Evolutionary conservation across 2,329 filamentous ascomycete species (phyloP), one percentile per base, ranked within the genome.

Genomic region (Knufia fluminis): DNA sequence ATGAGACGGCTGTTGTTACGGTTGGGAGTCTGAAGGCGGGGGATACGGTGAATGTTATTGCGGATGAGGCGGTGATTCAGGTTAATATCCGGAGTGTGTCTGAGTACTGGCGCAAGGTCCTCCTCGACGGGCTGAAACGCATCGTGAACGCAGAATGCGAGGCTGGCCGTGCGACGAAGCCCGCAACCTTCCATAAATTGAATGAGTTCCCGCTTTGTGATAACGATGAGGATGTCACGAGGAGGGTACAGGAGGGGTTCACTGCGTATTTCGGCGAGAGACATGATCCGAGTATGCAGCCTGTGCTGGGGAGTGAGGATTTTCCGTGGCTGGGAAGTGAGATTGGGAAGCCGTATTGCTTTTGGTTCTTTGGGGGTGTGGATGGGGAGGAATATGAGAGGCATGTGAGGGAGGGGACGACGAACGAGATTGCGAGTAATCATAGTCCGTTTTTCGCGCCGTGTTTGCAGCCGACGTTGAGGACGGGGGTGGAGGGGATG

Each of bases 391-490:
- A 70, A 19, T 49, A 72, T 70, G 75, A 80, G 60, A 62, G 68
- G 52, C 67, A 66, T 12, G 65, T 71, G 59, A 64, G 60, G 48
- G 70, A 72, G 38, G 73, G 72, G 0, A 66, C 54, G 50, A 61
- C 69, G 52, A 64, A 70, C 54, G 73, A 72, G 46, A 70, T 82
- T 10, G 75, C 80, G 0, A 72, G 73, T 0, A 83, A 83, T 55
- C 80, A 83, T 59, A 76, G 71, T 51, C 71, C 76, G 0, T 68
- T 71, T 48, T 83, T 83, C 64, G 74, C 75, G 26, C 79, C 79
- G 3, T 73, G 71, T 0, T 70, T 82, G 20, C 71, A 76, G 60
- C 78, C 78, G 6, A 83, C 79, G 0, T 61, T 83, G 66, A 70
- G 53, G 52, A 66, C 65, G 3, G 79, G 74, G 0, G 64, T 73